Evolutionary conservation across 306 rosid species (phyloP), one percentile per base, ranked within the genome.

Genomic region (Ziziphus jujuba): DNA sequence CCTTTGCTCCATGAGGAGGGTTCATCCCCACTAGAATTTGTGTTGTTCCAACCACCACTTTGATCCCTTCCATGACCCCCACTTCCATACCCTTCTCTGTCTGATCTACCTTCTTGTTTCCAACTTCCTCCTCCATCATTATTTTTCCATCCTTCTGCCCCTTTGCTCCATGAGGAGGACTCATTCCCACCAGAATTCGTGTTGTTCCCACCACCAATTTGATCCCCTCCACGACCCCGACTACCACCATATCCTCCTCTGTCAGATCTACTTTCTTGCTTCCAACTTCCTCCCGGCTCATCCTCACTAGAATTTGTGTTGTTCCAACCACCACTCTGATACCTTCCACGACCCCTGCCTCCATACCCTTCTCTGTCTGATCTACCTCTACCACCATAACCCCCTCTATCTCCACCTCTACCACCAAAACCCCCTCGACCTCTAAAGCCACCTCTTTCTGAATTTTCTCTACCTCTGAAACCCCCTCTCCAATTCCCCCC

Each of bases 61-160:
- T 77, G 85, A 65, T 82, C 91, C 77, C 81, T 67, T 81, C 95
- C 97, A n/a, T 80, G 79, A 59, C 91, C 95, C 34, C 96, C 59
- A 61, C 90, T 85, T 9, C 87, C 80, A 66, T 73, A 85, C 50
- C 84, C 84, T 5, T 83, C 90, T 45, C 81, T 51, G 1, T 82
- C 79, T 7, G 83, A 83, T 74, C 93, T 73, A 45, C 90, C 81
- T 63, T n/a, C n/a, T n/a, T n/a, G n/a, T n/a, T n/a, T n/a, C n/a
- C n/a, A n/a, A n/a, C n/a, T n/a, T n/a, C n/a, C n/a, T n/a, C n/a
- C n/a, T n/a, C n/a, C n/a, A n/a, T n/a, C n/a, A n/a, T n/a, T n/a
- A n/a, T n/a, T n/a, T n/a, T n/a, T n/a, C n/a, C n/a, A n/a, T n/a
- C n/a, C n/a, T n/a, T n/a, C n/a, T n/a, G n/a, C n/a, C n/a, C 70